Evolutionary conservation across 2,329 filamentous ascomycete genomes (phyloP).

Genomic region (Sporothrix euskadiensis): DNA sequence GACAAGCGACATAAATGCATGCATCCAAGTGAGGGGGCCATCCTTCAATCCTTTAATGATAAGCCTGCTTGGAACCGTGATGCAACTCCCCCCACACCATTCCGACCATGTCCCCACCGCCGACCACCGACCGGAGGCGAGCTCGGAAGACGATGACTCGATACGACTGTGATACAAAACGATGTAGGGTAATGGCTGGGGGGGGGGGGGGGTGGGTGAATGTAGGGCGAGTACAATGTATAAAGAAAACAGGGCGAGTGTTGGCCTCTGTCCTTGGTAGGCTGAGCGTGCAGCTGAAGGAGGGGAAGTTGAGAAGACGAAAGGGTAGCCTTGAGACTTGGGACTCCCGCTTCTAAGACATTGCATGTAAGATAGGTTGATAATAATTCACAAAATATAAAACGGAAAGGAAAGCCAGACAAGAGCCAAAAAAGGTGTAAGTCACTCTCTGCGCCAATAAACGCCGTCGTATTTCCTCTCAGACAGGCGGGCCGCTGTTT

Average conservation of each 20-base stretch:
- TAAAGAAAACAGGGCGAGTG: neutral
- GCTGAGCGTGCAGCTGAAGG: conserved; percentile 10
- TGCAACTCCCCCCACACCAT: neutral
- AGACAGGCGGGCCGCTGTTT: neutral
- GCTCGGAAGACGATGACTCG: neutral
- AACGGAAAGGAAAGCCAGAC: neutral
- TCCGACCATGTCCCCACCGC: neutral
- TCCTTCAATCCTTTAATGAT: neutral
- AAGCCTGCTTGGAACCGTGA: neutral
- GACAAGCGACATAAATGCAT: neutral
- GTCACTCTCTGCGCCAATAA: neutral
- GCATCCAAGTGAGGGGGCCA: neutral
- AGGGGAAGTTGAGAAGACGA: neutral
- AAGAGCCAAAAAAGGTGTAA: neutral
- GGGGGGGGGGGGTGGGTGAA: neutral
- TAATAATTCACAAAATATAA: neutral
- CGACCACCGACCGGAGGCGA: conserved; percentile 1
- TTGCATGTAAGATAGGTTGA: neutral
- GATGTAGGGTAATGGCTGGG: conserved; percentile 32
- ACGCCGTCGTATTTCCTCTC: conserved; percentile 1
- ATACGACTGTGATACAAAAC: no score
- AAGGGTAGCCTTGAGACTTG: neutral
- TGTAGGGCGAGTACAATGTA: neutral
- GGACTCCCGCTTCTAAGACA: neutral
- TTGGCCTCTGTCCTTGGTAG: neutral